Conservation (phyloP, 768 basidiomycete genomes). For the Kwoniella heveanensis region DNA sequence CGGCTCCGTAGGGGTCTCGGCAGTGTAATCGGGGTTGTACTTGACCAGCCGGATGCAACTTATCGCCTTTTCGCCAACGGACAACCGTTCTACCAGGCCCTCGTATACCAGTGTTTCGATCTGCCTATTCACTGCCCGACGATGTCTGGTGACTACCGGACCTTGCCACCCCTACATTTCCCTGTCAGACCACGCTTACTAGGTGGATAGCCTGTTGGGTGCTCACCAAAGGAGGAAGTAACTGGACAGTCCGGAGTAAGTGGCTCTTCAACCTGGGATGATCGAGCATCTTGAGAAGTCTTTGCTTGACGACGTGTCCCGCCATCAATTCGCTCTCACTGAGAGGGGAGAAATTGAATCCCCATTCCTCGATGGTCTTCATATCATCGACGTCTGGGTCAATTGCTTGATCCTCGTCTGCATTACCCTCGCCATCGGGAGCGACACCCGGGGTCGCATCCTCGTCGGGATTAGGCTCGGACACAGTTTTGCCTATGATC, state of each 20-base stretch:
- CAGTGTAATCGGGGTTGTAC: conserved; percentile 36
- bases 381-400: conserved; percentile 14
- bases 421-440: background rate
- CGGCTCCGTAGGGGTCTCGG: background rate
- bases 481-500: conserved; percentile 24
- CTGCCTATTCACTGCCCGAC: conserved; percentile 32
- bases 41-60: conserved; percentile 42
- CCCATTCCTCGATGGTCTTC: conserved; percentile 6
- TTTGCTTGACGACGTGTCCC: conserved; percentile 40
- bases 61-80: conserved; percentile 30
- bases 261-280: conserved; percentile 44
- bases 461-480: background rate
- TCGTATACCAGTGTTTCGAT: conserved; percentile 30
- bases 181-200: background rate
- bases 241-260: conserved; percentile 27
- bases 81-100: conserved; percentile 36
- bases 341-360: conserved; percentile 32
- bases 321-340: conserved; percentile 36
- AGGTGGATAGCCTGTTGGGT: background rate
- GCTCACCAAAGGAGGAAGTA: conserved; percentile 39
- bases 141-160: conserved; percentile 21
- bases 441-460: background rate
- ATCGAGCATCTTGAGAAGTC: conserved; percentile 43
- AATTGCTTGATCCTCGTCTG: conserved; percentile 19
- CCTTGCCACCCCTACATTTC: conserved; percentile 36